A percentile compares a stretch with the other conserved stretches of the same genome.
These are phyloP conservation scores for Cryomyces minteri DNA, from an alignment of 495 filamentous ascomycete genomes.

Conservation along the genomic window DNA sequence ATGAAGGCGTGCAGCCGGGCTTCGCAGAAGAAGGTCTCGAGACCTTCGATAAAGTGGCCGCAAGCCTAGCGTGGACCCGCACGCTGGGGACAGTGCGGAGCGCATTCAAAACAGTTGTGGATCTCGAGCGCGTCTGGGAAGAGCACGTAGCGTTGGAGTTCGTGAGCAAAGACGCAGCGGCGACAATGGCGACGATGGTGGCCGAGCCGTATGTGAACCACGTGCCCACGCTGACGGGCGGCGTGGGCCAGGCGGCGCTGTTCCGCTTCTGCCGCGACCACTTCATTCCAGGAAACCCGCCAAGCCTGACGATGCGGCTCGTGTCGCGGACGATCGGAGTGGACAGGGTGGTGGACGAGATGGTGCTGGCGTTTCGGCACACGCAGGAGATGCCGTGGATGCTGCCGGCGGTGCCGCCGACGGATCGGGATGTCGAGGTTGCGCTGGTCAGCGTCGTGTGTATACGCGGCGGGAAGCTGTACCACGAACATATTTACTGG, in stretches of 20 bases:
- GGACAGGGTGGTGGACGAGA: conserved; percentile 21
- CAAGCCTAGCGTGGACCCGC: conserved; percentile 36
- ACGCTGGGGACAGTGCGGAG: conserved; percentile 22
- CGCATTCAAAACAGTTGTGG: conserved; percentile 16
- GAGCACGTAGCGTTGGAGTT: conserved; percentile 9
- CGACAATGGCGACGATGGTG: conserved; percentile 16
- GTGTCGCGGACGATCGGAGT: conserved; percentile 17
- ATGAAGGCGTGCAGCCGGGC: conserved; percentile 12
- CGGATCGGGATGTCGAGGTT: conserved; percentile 17
- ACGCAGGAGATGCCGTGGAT: conserved; percentile 20
- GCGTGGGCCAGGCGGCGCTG: conserved; percentile 14
- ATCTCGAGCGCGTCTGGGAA: conserved; percentile 18
- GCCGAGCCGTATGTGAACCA: conserved; percentile 19
- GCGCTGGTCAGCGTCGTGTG: conserved; percentile 17
- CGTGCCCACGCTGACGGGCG: conserved; percentile 17
- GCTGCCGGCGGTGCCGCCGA: conserved; percentile 19
- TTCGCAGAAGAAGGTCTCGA: conserved; percentile 18
- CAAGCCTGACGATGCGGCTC: conserved; percentile 13
- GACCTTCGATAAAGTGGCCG: conserved; percentile 32
- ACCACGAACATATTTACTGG: conserved; percentile 23
- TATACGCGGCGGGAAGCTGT: conserved; percentile 17
- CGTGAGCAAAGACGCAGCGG: conserved; percentile 9
- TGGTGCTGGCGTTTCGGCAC: conserved; percentile 20
- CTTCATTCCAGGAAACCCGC: conserved; percentile 18
- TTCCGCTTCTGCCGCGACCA: conserved; percentile 19